A percentile compares a stretch with the other conserved stretches of the same genome.
Evolutionary conservation across 2,329 filamentous ascomycete genomes (phyloP).

Genomic region (Albophoma yamanashiensis): DNA sequence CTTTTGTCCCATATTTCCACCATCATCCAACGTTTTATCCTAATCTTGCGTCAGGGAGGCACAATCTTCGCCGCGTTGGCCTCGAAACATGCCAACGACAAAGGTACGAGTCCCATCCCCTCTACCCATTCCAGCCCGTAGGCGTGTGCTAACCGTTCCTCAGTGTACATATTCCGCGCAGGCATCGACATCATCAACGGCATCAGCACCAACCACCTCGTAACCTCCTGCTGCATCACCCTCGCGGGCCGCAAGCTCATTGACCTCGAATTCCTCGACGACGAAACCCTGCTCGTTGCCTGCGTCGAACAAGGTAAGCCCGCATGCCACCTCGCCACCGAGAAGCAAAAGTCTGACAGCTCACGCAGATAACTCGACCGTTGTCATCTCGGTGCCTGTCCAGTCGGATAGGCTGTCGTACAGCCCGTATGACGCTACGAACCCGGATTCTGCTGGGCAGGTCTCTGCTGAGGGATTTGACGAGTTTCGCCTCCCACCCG

Average conservation of each 20-base stretch:
- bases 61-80: slow-evolving; percentile 30
- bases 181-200: slow-evolving; percentile 44
- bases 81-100: slow-evolving; percentile 22
- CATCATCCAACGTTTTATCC: too few species aligned
- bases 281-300: slow-evolving; percentile 49
- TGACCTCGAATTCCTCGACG: slow-evolving; percentile 59
- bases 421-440: slow-evolving; percentile 19
- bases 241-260: slow-evolving; percentile 34
- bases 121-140: neutral
- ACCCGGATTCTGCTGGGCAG: slow-evolving; percentile 1
- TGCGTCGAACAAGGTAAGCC: slow-evolving; percentile 29
- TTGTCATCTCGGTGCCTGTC: slow-evolving; percentile 24
- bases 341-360: neutral
- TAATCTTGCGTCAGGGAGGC: slow-evolving; percentile 17
- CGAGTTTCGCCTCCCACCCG: slow-evolving; percentile 16
- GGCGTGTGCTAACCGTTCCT: neutral
- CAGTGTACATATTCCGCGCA: slow-evolving; percentile 49
- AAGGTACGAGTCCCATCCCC: slow-evolving; percentile 18
- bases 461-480: slow-evolving; percentile 8
- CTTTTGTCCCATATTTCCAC: too few species aligned
- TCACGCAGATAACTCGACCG: slow-evolving; percentile 12
- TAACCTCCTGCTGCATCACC: slow-evolving; percentile 27
- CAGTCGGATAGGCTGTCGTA: slow-evolving; percentile 25
- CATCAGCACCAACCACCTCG: slow-evolving; percentile 37
- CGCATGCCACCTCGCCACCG: neutral